Conservation (phyloP, 495 filamentous ascomycete genomes). For the Lepidopterella palustris region DNA sequence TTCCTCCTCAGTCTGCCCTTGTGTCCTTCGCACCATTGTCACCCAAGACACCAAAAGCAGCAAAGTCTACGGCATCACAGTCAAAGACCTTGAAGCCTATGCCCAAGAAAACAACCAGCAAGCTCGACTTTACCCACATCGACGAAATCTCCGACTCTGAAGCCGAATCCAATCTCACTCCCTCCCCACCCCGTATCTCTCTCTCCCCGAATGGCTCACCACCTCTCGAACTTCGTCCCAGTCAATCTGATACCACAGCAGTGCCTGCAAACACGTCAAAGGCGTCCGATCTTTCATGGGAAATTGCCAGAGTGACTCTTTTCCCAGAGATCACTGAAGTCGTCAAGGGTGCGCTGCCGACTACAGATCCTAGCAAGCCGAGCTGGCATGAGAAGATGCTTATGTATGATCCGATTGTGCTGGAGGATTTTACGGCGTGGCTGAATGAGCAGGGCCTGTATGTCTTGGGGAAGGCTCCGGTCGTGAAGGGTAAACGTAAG, state of each 20-base stretch:
- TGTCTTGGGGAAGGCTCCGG: conserved; percentile 7
- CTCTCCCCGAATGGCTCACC: not conserved
- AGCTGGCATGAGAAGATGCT: conserved; percentile 89
- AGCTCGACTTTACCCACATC: conserved; percentile 28
- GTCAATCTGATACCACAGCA: not conserved
- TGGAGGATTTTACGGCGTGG: conserved; percentile 83
- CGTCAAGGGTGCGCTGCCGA: conserved; percentile 48
- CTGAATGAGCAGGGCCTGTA: conserved; percentile 59
- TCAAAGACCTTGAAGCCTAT: too few species aligned
- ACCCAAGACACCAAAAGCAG: too few species aligned
- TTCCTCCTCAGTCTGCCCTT: too few species aligned
- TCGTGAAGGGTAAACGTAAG: conserved; percentile 16
- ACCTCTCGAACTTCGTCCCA: not conserved
- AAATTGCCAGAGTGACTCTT: conserved; percentile 30
- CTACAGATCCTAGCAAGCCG: conserved; percentile 44
- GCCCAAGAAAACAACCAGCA: conserved; percentile 1
- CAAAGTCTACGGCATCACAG: too few species aligned
- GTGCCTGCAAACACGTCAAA: not conserved
- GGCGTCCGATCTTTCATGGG: conserved; percentile 17
- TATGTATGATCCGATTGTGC: conserved; percentile 83
- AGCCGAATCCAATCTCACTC: conserved; percentile 28
- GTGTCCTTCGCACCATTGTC: too few species aligned
- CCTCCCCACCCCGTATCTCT: conserved; percentile 28
- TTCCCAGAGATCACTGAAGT: conserved; percentile 60
- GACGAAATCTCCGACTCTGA: conserved; percentile 38